These are phyloP conservation scores for Boletus edulis DNA, from an alignment of 768 basidiomycete species.

Conservation along the genomic window DNA sequence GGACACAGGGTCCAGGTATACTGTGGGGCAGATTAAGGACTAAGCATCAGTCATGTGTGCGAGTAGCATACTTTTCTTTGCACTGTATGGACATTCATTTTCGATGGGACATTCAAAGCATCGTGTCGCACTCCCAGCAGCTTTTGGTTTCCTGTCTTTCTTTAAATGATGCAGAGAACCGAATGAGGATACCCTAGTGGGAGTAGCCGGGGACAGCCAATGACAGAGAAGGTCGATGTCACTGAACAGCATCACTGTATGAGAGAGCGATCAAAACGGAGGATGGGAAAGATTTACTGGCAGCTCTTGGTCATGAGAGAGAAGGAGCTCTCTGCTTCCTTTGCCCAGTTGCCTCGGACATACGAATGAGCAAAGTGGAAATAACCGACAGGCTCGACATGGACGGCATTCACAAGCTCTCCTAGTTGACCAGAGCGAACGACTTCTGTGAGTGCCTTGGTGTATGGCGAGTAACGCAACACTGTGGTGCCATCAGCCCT, in stretches of 20 bases:
- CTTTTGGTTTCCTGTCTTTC: conserved; percentile 64
- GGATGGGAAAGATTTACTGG: conserved; percentile 54
- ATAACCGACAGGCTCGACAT: conserved; percentile 84
- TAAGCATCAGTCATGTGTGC: background rate
- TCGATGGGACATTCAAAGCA: conserved; percentile 78
- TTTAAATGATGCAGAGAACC: conserved; percentile 84
- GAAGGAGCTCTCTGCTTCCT: conserved; percentile 69
- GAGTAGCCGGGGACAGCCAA: conserved; percentile 66
- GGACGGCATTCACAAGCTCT: conserved; percentile 76
- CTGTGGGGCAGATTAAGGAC: conserved; percentile 35
- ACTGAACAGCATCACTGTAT: conserved; percentile 36
- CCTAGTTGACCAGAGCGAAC: conserved; percentile 72
- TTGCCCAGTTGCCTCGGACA: conserved; percentile 80
- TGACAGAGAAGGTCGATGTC: conserved; percentile 84
- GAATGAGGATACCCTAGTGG: conserved; percentile 77
- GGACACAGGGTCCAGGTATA: conserved; percentile 76
- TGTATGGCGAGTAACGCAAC: conserved; percentile 85
- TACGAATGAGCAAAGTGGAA: conserved; percentile 90
- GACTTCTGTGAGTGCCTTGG: conserved; percentile 62
- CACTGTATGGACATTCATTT: conserved; percentile 77
- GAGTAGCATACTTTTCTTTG: conserved; percentile 66
- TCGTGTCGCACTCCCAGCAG: conserved; percentile 64
- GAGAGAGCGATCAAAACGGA: conserved; percentile 1
- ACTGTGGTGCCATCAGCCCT: conserved; percentile 43
- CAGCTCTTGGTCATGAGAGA: conserved; percentile 88